Base-by-base conservation (phyloP, 805 yeast genomes). In the Candida vartiovaarae region DNA sequence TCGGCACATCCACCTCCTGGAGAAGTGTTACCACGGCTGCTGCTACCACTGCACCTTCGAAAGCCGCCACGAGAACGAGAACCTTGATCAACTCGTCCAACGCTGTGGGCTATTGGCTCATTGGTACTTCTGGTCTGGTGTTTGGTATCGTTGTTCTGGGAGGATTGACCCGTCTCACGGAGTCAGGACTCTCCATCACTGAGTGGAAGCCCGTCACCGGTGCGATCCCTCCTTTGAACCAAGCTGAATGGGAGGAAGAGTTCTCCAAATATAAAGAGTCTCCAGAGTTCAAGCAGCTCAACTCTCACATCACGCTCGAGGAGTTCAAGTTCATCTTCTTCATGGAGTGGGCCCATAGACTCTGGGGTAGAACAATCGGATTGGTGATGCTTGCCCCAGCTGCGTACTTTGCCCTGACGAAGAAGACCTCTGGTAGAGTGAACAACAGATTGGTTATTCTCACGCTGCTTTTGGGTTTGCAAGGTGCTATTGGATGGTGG, bases 171-270 rank as follows among this genome's bases (percentile, higher is more conserved):
- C 76, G 99, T 56, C 72, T 93, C 37, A 93, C 99, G 0, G 99
- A 93, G 60, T 86, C 96, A 0, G 99, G 99, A 0, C 70, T 93
- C 38, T 84, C 95, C 39, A 93, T 93, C 61, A 93, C 98, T 1
- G 99, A 93, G 60, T 93, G 99, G 99, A 87, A 82, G 62, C 99
- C 99, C 1, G 89, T 93, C 27, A 88, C 99, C 0, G 99, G 99
- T 38, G 68, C 95, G 2, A 64, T 93, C 10, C 99, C 99, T 3
- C 99, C 99, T 0, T 59, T 84, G 56, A 77, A 67, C 46, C 80
- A 87, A 55, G 66, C 67, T 40, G 90, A 93, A 48, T 93, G 99
- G 99, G 81, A 78, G 53, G 75, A 56, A 25, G 97, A 91, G 61
- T 93, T 93, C 58, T 69, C 62, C 27, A 84, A 87, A 58, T 93